Evolutionary conservation across 768 basidiomycete genomes (phyloP).

Genomic region (Stropharia rugosoannulata): DNA sequence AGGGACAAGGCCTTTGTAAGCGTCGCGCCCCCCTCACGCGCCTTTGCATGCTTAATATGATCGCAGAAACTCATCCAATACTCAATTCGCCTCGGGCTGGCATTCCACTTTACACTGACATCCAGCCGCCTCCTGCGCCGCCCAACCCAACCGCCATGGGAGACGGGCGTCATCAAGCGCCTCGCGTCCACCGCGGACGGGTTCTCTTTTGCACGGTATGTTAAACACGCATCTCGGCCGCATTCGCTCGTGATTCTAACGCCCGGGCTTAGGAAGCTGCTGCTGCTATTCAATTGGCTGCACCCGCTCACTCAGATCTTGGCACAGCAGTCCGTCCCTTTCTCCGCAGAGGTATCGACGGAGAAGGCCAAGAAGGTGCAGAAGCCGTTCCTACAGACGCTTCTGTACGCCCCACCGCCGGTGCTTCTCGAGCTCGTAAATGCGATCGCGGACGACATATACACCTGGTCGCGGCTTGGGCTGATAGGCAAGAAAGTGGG

Average conservation of each 20-base stretch:
- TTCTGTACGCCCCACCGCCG: conserved; percentile 80
- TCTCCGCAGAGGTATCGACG: conserved; percentile 43
- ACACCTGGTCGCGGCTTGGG: conserved; percentile 72
- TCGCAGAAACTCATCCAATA: conserved; percentile 86
- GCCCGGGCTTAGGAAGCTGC: conserved; percentile 58
- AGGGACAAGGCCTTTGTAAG: conserved; percentile 85
- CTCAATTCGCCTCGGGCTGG: conserved; percentile 68
- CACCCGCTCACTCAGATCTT: conserved; percentile 69
- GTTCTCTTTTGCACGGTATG: conserved; percentile 73
- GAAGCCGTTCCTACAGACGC: conserved; percentile 68
- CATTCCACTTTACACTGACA: conserved; percentile 61
- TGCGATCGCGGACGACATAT: conserved; percentile 75
- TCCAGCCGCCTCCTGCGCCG: conserved; percentile 46
- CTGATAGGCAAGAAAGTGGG: conserved; percentile 65
- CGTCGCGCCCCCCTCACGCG: not conserved
- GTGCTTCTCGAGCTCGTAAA: conserved; percentile 78
- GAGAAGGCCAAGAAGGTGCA: conserved; percentile 35
- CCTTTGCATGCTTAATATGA: not conserved
- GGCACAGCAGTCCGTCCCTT: conserved; percentile 68
- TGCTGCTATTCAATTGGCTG: conserved; percentile 86
- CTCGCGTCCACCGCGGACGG: conserved; percentile 63
- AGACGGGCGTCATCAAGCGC: conserved; percentile 55
- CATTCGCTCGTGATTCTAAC: conserved; percentile 4
- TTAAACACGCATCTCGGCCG: not conserved
- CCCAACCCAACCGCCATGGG: conserved; percentile 48